phyloP scores from a whole-genome alignment of 371 early-diverging fungal species.

The Batkoa obscura region DNA sequence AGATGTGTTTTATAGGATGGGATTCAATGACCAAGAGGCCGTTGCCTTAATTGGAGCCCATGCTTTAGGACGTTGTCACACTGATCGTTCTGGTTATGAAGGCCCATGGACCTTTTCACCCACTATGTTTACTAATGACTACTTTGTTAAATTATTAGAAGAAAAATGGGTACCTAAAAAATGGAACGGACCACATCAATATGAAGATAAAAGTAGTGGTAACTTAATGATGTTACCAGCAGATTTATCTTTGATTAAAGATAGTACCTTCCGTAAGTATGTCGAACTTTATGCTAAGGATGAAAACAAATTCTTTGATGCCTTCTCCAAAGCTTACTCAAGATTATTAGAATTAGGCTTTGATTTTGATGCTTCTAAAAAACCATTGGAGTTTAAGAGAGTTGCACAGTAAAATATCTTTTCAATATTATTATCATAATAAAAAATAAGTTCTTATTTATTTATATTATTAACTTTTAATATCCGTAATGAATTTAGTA shows the following conservation, averaged over 20 bases:
- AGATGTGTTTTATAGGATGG: slow-evolving; percentile 83
- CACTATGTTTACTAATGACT: slow-evolving; percentile 73
- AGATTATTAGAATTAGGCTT: slow-evolving; percentile 82
- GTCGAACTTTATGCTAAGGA: slow-evolving; percentile 71
- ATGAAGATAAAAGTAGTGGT: slow-evolving; percentile 47
- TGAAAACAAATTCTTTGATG: slow-evolving; percentile 52
- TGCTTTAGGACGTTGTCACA: slow-evolving; percentile 88
- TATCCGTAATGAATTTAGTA: too few relatives aligned
- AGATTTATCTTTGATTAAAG: slow-evolving; percentile 44
- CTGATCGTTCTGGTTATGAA: slow-evolving; percentile 69
- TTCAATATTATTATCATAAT: too few relatives aligned
- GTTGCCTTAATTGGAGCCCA: slow-evolving; percentile 86
- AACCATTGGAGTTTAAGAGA: slow-evolving; percentile 27
- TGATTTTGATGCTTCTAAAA: slow-evolving; percentile 34
- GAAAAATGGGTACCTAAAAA: slow-evolving; percentile 67
- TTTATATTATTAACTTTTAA: too few relatives aligned
- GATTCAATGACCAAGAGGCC: slow-evolving; percentile 90
- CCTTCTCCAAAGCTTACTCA: slow-evolving; percentile 63
- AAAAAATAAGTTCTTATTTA: too few relatives aligned
- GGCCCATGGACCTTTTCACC: slow-evolving; percentile 83
- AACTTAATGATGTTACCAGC: slow-evolving; percentile 63
- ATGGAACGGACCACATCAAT: slow-evolving; percentile 73
- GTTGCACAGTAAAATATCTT: too few relatives aligned
- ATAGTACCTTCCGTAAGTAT: slow-evolving; percentile 52
- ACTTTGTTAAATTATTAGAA: slow-evolving; percentile 53